Evolutionary conservation across 164 flowering plant species (phyloP).

Genomic region (Umbellularia californica): DNA sequence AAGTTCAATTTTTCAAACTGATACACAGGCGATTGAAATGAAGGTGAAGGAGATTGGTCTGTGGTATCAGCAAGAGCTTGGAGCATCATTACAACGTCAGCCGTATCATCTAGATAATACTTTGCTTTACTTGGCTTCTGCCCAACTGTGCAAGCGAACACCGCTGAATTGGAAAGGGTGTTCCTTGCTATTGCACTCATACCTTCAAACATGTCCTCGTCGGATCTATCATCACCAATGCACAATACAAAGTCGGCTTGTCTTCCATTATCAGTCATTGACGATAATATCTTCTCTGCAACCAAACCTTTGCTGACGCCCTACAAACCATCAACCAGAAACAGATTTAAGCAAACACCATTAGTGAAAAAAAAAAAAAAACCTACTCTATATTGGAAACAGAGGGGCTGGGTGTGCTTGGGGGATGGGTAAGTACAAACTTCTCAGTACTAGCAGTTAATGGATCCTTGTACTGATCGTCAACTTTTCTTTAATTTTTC

Average conservation of each 20-base stretch:
- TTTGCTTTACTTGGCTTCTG: conserved; percentile 33
- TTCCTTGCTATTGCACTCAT: conserved; percentile 21
- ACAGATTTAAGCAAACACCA: not conserved
- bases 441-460: not conserved
- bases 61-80: conserved; percentile 42
- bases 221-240: conserved; percentile 56
- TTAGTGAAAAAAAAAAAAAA: not conserved
- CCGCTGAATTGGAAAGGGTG: conserved; percentile 23
- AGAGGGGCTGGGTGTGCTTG: not conserved
- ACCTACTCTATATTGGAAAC: not conserved
- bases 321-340: conserved; percentile 17
- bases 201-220: conserved; percentile 56
- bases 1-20: not conserved
- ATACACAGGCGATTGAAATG: not conserved
- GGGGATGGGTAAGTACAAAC: not conserved
- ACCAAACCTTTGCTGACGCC: conserved; percentile 47
- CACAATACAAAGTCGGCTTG: conserved; percentile 44
- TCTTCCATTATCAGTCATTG: conserved; percentile 27
- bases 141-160: conserved; percentile 61
- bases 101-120: conserved; percentile 45
- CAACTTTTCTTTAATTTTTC: not conserved
- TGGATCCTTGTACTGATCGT: not conserved
- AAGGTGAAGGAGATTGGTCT: conserved; percentile 9
- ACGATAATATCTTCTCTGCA: conserved; percentile 36
- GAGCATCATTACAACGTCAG: conserved; percentile 40